Conservation (phyloP, 805 yeast genomes). For the Kazachstania bromeliacearum region DNA sequence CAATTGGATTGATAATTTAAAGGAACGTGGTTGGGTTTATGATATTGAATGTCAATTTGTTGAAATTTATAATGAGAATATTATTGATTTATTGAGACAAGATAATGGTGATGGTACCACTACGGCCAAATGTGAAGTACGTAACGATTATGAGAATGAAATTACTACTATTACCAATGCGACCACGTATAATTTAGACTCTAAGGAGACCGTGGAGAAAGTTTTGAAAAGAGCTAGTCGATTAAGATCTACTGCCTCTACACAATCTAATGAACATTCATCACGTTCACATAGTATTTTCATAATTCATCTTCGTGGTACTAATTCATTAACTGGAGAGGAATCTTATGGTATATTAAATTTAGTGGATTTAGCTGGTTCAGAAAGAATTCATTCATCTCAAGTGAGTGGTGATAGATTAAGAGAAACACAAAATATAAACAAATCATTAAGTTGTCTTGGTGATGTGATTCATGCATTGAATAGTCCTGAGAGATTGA, state of each 20-base stretch:
- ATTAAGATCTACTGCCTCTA: constrained; percentile 71
- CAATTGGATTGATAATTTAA: constrained; percentile 38
- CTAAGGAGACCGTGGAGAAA: constrained; percentile 39
- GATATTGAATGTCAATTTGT: constrained; percentile 62
- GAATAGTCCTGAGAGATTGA: constrained; percentile 32
- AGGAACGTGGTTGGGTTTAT: constrained; percentile 55
- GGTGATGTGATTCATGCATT: constrained; percentile 84
- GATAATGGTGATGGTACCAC: constrained; percentile 8
- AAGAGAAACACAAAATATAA: constrained; percentile 81
- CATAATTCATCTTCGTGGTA: constrained; percentile 50
- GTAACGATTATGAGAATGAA: constrained; percentile 50
- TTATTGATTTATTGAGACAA: constrained; percentile 51
- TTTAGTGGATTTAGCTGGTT: constrained; percentile 87
- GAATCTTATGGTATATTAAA: constrained; percentile 54
- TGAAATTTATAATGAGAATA: constrained; percentile 80
- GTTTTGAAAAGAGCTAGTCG: constrained; percentile 46
- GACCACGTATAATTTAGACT: constrained; percentile 37
- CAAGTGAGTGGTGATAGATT: constrained; percentile 73
- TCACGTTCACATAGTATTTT: constrained; percentile 89
- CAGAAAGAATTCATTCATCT: constrained; percentile 71
- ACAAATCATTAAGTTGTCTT: constrained; percentile 74
- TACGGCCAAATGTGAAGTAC: constrained; percentile 49
- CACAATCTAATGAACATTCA: constrained; percentile 71
- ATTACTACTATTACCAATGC: constrained; percentile 56
- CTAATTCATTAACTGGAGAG: constrained; percentile 40